These are phyloP conservation scores for Eimeria necatrix DNA, from an alignment of 169 alveolate species.

Conservation along the genomic window DNA sequence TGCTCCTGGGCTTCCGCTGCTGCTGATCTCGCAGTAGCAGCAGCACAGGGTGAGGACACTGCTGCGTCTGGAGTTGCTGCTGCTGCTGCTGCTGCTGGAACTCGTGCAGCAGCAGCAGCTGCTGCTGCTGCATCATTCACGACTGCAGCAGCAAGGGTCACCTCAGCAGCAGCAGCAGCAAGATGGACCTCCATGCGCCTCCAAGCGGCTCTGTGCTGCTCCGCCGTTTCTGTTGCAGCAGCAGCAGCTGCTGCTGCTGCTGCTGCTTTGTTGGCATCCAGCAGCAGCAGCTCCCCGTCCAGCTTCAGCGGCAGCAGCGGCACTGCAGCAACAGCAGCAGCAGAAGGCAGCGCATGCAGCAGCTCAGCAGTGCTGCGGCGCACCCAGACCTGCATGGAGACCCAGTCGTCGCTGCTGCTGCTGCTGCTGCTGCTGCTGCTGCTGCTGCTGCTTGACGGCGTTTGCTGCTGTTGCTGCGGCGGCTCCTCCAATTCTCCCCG, in stretches of 20 bases:
- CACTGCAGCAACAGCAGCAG: conserved; percentile 15
- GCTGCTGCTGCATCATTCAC: conserved; percentile 5
- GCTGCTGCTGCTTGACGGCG: neutral
- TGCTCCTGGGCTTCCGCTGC: neutral
- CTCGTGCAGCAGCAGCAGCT: neutral
- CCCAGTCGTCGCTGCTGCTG: neutral
- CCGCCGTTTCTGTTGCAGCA: neutral
- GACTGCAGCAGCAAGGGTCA: neutral
- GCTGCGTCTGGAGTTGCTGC: neutral
- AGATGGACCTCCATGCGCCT: neutral
- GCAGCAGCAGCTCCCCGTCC: conserved; percentile 27
- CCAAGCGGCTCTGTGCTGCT: conserved; percentile 10
- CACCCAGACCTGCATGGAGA: neutral
- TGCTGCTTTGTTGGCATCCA: conserved; percentile 16
- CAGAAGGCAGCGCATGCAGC: conserved; percentile 20
- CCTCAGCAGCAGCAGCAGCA: conserved; percentile 13
- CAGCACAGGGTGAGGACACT: neutral
- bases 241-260: neutral
- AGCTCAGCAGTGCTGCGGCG: neutral
- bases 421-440: conserved; percentile 25
- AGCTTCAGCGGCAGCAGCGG: neutral
- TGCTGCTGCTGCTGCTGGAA: conserved; percentile 20
- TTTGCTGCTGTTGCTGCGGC: no score
- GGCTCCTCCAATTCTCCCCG: no score
- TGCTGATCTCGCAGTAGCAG: neutral